phyloP scores from a whole-genome alignment of 495 filamentous ascomycete genomes.

The Lichenothelia convexa region DNA sequence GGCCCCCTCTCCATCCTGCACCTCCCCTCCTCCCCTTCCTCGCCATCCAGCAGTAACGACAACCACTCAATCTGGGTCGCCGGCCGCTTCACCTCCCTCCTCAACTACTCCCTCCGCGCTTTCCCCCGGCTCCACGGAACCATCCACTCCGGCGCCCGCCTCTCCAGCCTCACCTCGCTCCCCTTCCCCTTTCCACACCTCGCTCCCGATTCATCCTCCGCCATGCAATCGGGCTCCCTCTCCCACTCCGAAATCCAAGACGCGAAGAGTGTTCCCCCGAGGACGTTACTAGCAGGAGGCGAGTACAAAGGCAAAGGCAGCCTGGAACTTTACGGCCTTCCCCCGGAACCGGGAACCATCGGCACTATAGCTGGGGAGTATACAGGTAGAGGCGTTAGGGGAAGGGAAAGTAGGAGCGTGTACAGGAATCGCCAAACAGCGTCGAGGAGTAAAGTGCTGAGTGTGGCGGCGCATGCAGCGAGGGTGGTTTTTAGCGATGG shows the following conservation, averaged over 20 bases:
- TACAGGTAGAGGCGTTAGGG: background rate
- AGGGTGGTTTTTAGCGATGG: constrained; percentile 72
- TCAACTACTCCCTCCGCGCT: constrained; percentile 74
- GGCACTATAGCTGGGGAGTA: constrained; percentile 9
- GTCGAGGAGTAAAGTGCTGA: constrained; percentile 62
- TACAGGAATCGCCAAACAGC: constrained; percentile 72
- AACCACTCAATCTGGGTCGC: constrained; percentile 62
- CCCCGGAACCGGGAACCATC: constrained; percentile 10
- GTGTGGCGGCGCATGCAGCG: constrained; percentile 68
- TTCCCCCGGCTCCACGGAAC: constrained; percentile 64
- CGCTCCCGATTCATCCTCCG: constrained; percentile 33
- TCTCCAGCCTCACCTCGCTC: constrained; percentile 59
- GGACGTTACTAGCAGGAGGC: constrained; percentile 66
- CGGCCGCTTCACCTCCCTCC: constrained; percentile 75
- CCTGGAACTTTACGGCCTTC: constrained; percentile 66
- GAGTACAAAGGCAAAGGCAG: constrained; percentile 89
- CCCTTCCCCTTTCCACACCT: constrained; percentile 45
- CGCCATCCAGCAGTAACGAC: too few relatives aligned
- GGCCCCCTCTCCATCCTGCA: constrained; percentile 71
- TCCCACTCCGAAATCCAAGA: constrained; percentile 31
- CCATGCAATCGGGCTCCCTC: constrained; percentile 33
- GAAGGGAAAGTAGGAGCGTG: constrained; percentile 5
- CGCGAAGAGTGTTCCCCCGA: constrained; percentile 30
- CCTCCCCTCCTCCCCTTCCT: constrained; percentile 34
- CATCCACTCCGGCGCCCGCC: constrained; percentile 63